phyloP scores from a whole-genome alignment of 2,329 filamentous ascomycete genomes.

The Fusarium concolor region DNA sequence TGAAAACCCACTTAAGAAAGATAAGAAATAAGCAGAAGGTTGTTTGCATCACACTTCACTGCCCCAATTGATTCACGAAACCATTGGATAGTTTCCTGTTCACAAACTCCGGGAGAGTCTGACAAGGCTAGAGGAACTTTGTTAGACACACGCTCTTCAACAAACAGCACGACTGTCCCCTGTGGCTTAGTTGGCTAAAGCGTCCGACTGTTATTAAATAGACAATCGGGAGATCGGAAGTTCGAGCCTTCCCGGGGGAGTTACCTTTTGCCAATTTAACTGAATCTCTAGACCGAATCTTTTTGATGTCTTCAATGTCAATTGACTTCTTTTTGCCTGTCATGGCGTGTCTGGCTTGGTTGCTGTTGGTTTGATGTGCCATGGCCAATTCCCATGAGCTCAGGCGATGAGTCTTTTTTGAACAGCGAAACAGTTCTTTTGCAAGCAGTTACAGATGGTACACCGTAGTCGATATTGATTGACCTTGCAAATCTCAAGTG shows the following conservation, averaged over 20 bases:
- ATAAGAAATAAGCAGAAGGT: accelerated
- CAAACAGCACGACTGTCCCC: slow-evolving; percentile 24
- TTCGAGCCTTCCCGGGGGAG: slow-evolving; percentile 49
- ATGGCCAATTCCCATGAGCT: not conserved
- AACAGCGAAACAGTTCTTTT: too few species aligned
- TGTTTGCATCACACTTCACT: not conserved
- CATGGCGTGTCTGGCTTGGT: not conserved
- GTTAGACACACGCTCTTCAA: not conserved
- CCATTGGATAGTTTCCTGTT: not conserved
- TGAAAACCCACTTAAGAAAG: not conserved
- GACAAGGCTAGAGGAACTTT: accelerated
- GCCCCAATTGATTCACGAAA: accelerated
- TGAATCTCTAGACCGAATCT: too few species aligned
- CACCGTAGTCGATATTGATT: too few species aligned
- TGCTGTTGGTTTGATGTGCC: not conserved
- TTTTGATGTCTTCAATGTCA: not conserved
- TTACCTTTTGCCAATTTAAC: slow-evolving; percentile 5
- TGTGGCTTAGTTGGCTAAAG: slow-evolving; percentile 45
- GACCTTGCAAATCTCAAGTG: too few species aligned
- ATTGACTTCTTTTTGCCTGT: not conserved
- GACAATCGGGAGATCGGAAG: slow-evolving; percentile 48
- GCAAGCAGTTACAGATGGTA: not conserved
- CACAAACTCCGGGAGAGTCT: not conserved
- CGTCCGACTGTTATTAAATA: slow-evolving; percentile 42
- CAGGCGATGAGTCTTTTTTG: too few species aligned